Evolutionary conservation across 1,139 yeast species (phyloP).

Genomic region (Scheffersomyces lignicola): DNA sequence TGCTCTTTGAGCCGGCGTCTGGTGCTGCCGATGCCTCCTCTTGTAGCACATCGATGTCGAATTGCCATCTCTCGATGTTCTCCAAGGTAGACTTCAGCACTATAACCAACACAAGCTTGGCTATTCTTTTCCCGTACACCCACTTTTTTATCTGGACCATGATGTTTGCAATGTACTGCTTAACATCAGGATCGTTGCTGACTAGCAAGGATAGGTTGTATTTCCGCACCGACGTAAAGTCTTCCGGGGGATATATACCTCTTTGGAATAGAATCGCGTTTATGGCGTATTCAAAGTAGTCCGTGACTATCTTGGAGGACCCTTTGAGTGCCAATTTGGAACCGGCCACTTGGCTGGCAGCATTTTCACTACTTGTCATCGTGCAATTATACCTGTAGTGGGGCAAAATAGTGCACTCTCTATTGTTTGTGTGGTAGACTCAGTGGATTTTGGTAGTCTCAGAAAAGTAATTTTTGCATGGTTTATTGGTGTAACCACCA

Average conservation of each 20-base stretch:
- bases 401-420: too few relatives aligned
- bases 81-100: constrained; percentile 67
- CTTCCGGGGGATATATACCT: constrained; percentile 89
- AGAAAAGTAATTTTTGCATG: too few relatives aligned
- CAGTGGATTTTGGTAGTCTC: too few relatives aligned
- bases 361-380: too few relatives aligned
- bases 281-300: constrained; percentile 80
- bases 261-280: constrained; percentile 84
- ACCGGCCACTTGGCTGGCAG: too few relatives aligned
- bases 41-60: constrained; percentile 53
- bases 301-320: constrained; percentile 74
- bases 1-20: constrained; percentile 29
- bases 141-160: constrained; percentile 79
- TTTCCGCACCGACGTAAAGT: constrained; percentile 74
- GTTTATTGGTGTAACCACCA: too few relatives aligned
- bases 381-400: too few relatives aligned
- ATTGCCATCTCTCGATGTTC: constrained; percentile 85
- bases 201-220: constrained; percentile 78
- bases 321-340: constrained; percentile 67
- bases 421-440: too few relatives aligned
- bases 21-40: constrained; percentile 8
- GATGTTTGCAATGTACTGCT: constrained; percentile 64
- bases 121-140: constrained; percentile 72
- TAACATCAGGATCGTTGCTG: constrained; percentile 76
- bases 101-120: constrained; percentile 70